A percentile compares a stretch with the other conserved stretches of the same genome.
phyloP scores from a whole-genome alignment of 2,329 filamentous ascomycete genomes.

The Penicillium sp. region DNA sequence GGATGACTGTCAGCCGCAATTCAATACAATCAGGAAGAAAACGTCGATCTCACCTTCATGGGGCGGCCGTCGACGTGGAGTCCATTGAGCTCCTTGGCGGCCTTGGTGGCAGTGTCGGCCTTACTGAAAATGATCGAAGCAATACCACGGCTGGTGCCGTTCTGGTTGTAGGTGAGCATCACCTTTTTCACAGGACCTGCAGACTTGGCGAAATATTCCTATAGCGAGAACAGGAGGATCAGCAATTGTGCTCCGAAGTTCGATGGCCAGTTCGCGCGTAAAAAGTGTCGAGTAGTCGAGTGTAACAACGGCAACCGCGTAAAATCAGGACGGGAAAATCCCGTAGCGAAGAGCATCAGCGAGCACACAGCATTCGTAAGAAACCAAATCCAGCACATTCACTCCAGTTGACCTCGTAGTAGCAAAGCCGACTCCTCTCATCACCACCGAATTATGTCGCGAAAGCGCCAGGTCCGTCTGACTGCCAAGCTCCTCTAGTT shows the following conservation, averaged over 20 bases:
- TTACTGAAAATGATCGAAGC: slow-evolving; percentile 83
- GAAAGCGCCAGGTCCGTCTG: no score
- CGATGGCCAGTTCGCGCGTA: slow-evolving; percentile 10
- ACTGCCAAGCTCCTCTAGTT: no score
- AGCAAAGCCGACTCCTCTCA: not conserved
- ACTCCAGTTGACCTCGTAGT: not conserved
- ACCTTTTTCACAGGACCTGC: slow-evolving; percentile 88
- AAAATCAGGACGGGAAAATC: slow-evolving; percentile 21
- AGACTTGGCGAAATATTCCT: slow-evolving; percentile 93
- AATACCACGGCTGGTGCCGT: slow-evolving; percentile 84
- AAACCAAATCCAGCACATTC: slow-evolving; percentile 1
- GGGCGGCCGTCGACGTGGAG: slow-evolving; percentile 82
- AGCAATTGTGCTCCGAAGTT: slow-evolving; percentile 36
- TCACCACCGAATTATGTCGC: no score
- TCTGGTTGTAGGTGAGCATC: slow-evolving; percentile 86
- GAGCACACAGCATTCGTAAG: slow-evolving; percentile 52
- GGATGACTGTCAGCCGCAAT: slow-evolving; percentile 3
- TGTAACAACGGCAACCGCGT: slow-evolving; percentile 22
- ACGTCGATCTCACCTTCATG: slow-evolving; percentile 64
- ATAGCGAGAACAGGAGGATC: slow-evolving; percentile 48
- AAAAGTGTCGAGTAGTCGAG: slow-evolving; percentile 20
- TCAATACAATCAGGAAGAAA: not conserved
- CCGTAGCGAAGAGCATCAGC: slow-evolving; percentile 45
- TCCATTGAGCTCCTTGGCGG: slow-evolving; percentile 77
- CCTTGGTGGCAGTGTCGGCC: slow-evolving; percentile 74